Base-by-base conservation (phyloP, 495 filamentous ascomycete species). In the Penicillium salamii region DNA sequence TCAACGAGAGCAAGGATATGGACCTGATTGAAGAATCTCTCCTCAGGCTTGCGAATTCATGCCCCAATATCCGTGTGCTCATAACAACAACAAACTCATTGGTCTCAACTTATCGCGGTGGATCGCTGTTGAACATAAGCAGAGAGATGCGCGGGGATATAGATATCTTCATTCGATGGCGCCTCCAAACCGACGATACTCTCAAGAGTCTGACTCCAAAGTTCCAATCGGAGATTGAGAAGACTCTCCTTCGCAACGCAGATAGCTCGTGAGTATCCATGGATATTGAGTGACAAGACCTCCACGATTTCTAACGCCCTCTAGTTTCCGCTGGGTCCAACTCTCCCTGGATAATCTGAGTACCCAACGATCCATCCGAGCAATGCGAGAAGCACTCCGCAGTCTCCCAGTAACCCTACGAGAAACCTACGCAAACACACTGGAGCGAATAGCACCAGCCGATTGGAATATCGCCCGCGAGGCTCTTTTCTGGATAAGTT, bases 271-370 rank as follows among this genome's bases (percentile, higher is more conserved):
- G 5, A 53, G 55, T 58, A 38, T 14, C 7, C 7, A 40, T 13
- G 21, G 1, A 37, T 7, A 5, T 3, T 7, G 15, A 6, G 9
- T 28, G 5, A 5, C 24, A 4, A 4, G 4, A 32, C 12, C 7
- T 32, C 29, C 4, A 26, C 11, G n/a, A n/a, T 11, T 12, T 13
- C 29, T 32, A 32, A 32, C 29, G 3, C 3, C 5, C 11, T 3
- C 11, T 13, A 62, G 58, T 7, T 62, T 62, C 31, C 55, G 58
- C 23, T 62, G 58, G 58, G 48, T 54, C 3, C 58, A 62, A 29
- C 55, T 62, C n/a, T 62, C 58, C 6, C 19, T 62, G 18, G 58
- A 62, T 12, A 62, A 58, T 19, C 28, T 62, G 6, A 49, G 49
- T 11, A 5, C 44, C 5, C 51, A 62, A 19, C 21, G 58, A 50